Evolutionary conservation across 257 asterid genomes (phyloP), one percentile per base, ranked within the genome.

Genomic region (Solanum dulcamara): DNA sequence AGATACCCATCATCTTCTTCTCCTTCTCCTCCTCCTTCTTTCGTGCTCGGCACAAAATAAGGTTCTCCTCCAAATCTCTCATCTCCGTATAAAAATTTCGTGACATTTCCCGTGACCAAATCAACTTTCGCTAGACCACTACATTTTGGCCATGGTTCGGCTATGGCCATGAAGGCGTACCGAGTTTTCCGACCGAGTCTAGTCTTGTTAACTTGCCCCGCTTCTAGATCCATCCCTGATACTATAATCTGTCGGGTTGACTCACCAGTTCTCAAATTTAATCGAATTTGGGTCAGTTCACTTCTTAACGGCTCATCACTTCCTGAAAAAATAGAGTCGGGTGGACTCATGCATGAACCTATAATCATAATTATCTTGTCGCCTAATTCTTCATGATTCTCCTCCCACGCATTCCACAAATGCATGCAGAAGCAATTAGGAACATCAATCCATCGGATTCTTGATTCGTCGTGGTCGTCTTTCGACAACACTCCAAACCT

Each of bases 351-450:
- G 91, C 95, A 92, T 4, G 97, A 88, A 5, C 86, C 90, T 8
- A 91, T 87, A 13, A 92, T 89, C 5, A 89, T 85, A 2, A 93
- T 81, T 11, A 70, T 83, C 26, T 30, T 81, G 1, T 90, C 88
- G 0, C 88, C 91, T 66, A 24, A 32, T 0, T 48, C 5, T 14
- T 87, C 92, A 6, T 84, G 85, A 18, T n/a, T 4, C 46, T 92
- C 97, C 67, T 92, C 97, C 93, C 95, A 93, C 17, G 95, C 91
- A 66, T 93, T 93, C 95, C 94, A 90, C 51, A 92, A 83, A 22
- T 93, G 97, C 81, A 89, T 91, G 67, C 91, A 88, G 62, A 93
- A 93, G 85, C 91, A 92, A 38, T 85, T 79, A 0, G 94, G 93
- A 4, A 89, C 94, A 2, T 93, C 92, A 6, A 93, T 84, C 95